Conservation (phyloP, 495 filamentous ascomycete species). For the Daldinia caldariorum region DNA sequence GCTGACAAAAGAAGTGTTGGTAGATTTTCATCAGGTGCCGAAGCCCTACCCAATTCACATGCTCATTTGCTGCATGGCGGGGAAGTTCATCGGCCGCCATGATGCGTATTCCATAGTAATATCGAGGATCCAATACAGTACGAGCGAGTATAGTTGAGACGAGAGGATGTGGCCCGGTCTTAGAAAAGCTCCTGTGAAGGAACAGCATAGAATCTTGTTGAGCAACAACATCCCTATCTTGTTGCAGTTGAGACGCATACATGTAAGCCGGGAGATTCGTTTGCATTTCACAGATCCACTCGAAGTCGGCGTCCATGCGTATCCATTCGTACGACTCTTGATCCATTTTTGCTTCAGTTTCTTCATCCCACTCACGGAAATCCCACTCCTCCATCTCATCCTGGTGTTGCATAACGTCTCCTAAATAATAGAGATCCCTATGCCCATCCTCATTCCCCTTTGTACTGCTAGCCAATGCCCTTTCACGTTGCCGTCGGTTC, state of each 20-base stretch:
- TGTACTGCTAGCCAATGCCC: conserved; percentile 64
- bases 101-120: conserved; percentile 90
- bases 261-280: conserved; percentile 91
- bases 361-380: conserved; percentile 84
- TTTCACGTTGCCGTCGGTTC: conserved; percentile 86
- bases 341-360: conserved; percentile 89
- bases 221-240: conserved; percentile 95
- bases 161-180: conserved; percentile 68
- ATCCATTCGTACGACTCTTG: conserved; percentile 99
- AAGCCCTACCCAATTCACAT: conserved; percentile 79
- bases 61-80: conserved; percentile 65
- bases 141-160: conserved; percentile 86
- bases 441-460: conserved; percentile 75
- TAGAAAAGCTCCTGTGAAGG: conserved; percentile 47
- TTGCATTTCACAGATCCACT: conserved; percentile 86
- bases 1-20: conserved; percentile 86
- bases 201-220: conserved; percentile 78
- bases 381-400: conserved; percentile 87
- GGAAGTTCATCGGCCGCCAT: conserved; percentile 80
- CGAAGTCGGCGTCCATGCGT: conserved; percentile 96
- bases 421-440: conserved; percentile 92
- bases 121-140: conserved; percentile 89
- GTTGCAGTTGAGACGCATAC: conserved; percentile 96
- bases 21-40: conserved; percentile 86
- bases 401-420: conserved; percentile 84